phyloP scores from a whole-genome alignment of 1,284 basidiomycete genomes.

The Coniophora puteana region DNA sequence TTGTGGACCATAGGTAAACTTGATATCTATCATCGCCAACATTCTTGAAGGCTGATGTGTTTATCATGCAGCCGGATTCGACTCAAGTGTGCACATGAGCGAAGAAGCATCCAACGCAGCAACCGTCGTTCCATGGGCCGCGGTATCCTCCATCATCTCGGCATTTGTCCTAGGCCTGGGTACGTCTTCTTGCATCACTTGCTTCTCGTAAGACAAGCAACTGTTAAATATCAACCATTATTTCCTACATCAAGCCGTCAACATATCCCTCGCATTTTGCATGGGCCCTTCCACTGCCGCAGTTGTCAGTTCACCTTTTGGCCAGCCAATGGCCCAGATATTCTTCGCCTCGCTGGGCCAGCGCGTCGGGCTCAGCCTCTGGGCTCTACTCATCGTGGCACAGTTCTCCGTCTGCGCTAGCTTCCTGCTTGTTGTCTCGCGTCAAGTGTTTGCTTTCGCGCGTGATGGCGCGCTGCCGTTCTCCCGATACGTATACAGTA shows the following conservation, averaged over 20 bases:
- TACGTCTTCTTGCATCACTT: conserved; percentile 7
- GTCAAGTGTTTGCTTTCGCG: conserved; percentile 66
- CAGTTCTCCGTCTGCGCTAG: conserved; percentile 45
- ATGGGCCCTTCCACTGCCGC: conserved; percentile 35
- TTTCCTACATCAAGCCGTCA: conserved; percentile 22
- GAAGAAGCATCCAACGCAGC: conserved; percentile 48
- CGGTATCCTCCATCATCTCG: conserved; percentile 16
- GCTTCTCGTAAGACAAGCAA: neutral
- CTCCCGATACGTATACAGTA: conserved; percentile 16
- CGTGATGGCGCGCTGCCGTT: conserved; percentile 26
- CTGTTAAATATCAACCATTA: neutral
- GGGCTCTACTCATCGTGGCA: conserved; percentile 23
- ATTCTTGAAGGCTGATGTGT: neutral
- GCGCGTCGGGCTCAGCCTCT: conserved; percentile 14
- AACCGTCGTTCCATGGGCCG: conserved; percentile 39
- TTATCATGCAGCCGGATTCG: conserved; percentile 39
- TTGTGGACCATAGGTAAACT: conserved; percentile 39
- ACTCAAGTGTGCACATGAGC: conserved; percentile 43
- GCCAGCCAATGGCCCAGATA: conserved; percentile 36
- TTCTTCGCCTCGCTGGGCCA: conserved; percentile 27
- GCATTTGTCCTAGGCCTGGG: conserved; percentile 22
- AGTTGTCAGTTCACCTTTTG: conserved; percentile 32
- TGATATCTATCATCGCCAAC: neutral
- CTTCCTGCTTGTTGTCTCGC: conserved; percentile 35
- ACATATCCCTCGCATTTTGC: conserved; percentile 24